Percentiles rank a stretch among this genome's conserved stretches.
These are phyloP conservation scores for Phylloporus sp. DNA, from an alignment of 1,284 basidiomycete species.

Conservation along the genomic window DNA sequence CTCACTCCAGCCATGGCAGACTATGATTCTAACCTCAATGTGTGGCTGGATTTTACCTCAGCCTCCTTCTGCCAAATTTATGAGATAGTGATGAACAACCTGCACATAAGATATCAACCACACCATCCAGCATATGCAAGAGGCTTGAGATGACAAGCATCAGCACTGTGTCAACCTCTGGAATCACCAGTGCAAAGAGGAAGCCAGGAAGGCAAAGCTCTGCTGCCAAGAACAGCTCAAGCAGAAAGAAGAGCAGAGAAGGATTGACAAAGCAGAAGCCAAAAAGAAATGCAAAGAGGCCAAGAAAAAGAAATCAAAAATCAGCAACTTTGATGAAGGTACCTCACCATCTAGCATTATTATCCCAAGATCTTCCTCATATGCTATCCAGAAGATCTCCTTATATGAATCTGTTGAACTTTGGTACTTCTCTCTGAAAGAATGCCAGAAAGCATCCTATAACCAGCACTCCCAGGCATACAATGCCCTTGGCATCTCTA, in stretches of 20 bases:
- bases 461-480: background rate
- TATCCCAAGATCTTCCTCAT: conserved; percentile 12
- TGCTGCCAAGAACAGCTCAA: background rate
- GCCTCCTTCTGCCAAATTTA: background rate
- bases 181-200: background rate
- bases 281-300: background rate
- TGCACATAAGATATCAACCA: background rate
- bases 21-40: background rate
- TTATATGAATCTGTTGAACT: background rate
- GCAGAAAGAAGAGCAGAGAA: background rate
- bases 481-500: background rate
- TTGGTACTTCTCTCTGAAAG: background rate
- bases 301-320: conserved; percentile 9
- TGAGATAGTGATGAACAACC: background rate
- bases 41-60: background rate
- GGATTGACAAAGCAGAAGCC: background rate
- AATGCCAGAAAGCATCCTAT: accelerated
- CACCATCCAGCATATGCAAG: background rate
- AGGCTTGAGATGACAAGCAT: background rate
- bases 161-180: background rate
- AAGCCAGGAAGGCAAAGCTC: background rate
- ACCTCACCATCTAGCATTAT: background rate
- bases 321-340: background rate
- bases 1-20: background rate
- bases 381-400: conserved; percentile 27